Evolutionary conservation across 805 yeast species (phyloP), one percentile per base, ranked within the genome.

Genomic region (Tetrapisispora phaffii): DNA sequence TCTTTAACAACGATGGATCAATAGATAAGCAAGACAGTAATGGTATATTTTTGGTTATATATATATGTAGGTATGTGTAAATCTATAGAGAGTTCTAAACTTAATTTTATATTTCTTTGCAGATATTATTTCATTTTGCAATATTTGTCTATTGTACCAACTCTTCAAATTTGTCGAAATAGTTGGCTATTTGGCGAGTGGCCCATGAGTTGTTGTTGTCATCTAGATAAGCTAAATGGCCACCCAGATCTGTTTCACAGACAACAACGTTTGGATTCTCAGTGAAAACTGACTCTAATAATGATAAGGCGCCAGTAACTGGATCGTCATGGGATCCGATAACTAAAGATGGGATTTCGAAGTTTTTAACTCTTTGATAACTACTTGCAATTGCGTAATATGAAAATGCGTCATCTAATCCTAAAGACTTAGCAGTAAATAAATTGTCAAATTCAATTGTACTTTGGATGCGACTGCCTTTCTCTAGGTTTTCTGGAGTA

Each of bases 361-460:
- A 73, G 47, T 74, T 69, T 34, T 71, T 63, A 17, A 82, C 62
- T 51, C 81, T 67, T 50, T 75, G 72, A 28, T 73, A 68, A 1
- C 89, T 83, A 15, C 82, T 74, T 2, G 82, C 85, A 28, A 75
- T 78, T 44, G 80, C 65, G 58, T 82, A 82, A 63, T 83, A 83
- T 39, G 79, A 78, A 46, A 63, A 63, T 2, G 81, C 83, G 36
- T 74, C 69, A 45, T 76, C 75, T 60, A 81, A 77, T 0, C 88
- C 88, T 50, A 79, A 75, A 29, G 76, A 52, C 45, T 72, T 75
- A 19, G 80, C 74, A 3, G 90, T 83, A 63, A 77, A 79, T 8
- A 60, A 56, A 34, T 73, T 70, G 58, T 83, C 93, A 53, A 82
- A 82, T 36, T 81, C 80, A 21, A 64, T 62, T 17, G 80, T 65